Percentiles rank a stretch among this genome's conserved stretches.
These are phyloP conservation scores for Euphorbia pulcherrima DNA, from an alignment of 345 rosid genomes.

Conservation along the genomic window DNA sequence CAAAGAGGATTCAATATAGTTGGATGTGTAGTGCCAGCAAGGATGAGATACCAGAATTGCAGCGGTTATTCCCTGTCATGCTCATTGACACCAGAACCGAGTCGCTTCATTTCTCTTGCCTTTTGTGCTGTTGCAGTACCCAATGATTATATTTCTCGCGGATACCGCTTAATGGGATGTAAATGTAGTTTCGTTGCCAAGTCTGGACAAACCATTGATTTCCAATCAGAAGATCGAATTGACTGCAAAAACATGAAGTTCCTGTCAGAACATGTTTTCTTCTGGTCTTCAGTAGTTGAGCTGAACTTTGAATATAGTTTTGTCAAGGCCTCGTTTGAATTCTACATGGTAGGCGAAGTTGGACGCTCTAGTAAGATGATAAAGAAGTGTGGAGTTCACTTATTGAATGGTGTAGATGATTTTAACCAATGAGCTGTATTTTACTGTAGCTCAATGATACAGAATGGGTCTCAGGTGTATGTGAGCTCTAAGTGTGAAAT, in stretches of 20 bases:
- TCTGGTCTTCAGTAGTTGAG: background rate
- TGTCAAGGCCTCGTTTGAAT: background rate
- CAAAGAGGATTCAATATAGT: background rate
- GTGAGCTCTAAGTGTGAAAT: background rate
- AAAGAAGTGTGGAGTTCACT: slow-evolving; percentile 4
- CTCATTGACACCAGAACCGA: background rate
- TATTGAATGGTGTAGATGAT: background rate
- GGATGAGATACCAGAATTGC: slow-evolving; percentile 1
- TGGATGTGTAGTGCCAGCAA: slow-evolving; percentile 3
- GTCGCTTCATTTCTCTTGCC: background rate
- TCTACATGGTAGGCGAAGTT: background rate
- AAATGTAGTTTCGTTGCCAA: background rate
- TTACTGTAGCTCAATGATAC: background rate
- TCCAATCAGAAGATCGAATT: background rate
- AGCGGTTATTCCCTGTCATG: background rate
- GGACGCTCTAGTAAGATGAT: background rate
- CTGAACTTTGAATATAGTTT: background rate
- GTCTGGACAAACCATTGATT: background rate
- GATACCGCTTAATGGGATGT: background rate
- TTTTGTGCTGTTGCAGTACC: slow-evolving; percentile 3
- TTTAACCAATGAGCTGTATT: background rate
- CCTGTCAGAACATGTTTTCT: background rate
- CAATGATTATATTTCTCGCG: background rate
- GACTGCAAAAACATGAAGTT: background rate
- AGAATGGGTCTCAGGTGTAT: background rate